phyloP scores from a whole-genome alignment of 305 asterid genomes.

The Fraxinus nigra region DNA sequence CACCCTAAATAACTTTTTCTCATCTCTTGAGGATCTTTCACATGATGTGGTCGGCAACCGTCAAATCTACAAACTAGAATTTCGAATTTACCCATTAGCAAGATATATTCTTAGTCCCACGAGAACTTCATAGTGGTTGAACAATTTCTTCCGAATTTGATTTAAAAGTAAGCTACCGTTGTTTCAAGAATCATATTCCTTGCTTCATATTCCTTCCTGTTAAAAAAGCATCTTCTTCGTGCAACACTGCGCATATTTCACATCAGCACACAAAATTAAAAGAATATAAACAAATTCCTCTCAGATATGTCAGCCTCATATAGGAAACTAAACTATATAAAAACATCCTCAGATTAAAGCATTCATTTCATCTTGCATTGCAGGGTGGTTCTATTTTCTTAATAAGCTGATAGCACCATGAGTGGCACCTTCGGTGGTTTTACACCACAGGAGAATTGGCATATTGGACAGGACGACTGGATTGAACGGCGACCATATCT shows the following conservation, averaged over 20 bases:
- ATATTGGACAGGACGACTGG: conserved; percentile 31
- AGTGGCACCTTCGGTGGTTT: conserved; percentile 26
- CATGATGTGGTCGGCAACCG: not conserved
- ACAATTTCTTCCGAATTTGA: not conserved
- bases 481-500: not conserved
- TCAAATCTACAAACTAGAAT: not conserved
- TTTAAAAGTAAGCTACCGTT: not conserved
- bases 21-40: not conserved
- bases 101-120: not conserved
- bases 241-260: conserved; percentile 21
- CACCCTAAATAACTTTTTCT: not conserved
- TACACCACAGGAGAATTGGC: conserved; percentile 23
- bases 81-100: not conserved
- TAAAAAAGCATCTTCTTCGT: conserved; percentile 29
- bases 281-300: not conserved
- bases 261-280: conserved; percentile 19
- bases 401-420: conserved; percentile 21
- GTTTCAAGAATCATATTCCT: conserved; percentile 56
- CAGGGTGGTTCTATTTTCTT: not conserved
- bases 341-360: conserved; percentile 3
- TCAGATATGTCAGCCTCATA: not conserved
- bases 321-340: not conserved
- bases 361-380: conserved; percentile 6
- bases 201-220: conserved; percentile 33
- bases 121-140: not conserved